Evolutionary conservation across 805 yeast genomes (phyloP).

Genomic region (Spathaspora girioi): DNA sequence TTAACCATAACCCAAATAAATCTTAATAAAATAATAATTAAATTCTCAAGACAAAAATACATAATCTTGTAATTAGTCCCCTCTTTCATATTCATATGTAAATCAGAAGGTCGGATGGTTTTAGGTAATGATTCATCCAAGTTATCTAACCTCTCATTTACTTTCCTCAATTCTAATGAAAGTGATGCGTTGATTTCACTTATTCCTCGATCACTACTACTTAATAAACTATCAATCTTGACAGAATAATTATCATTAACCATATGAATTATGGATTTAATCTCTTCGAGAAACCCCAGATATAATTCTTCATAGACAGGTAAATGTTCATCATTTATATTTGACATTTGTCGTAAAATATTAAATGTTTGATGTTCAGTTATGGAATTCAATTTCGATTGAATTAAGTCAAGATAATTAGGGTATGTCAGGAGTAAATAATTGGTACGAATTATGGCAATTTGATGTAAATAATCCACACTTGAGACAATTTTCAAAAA

Average conservation of each 20-base stretch:
- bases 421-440: constrained; percentile 21
- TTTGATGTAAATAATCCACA: constrained; percentile 14
- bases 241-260: constrained; percentile 45
- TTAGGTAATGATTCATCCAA: constrained; percentile 33
- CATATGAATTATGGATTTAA: constrained; percentile 30
- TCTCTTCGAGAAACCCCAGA: constrained; percentile 29
- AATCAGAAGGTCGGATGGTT: constrained; percentile 2
- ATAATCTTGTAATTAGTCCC: constrained; percentile 33
- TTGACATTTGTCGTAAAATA: constrained; percentile 11
- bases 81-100: constrained; percentile 10
- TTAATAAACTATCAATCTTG: constrained; percentile 56
- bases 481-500: constrained; percentile 6
- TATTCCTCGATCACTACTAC: constrained; percentile 62
- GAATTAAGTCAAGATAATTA: constrained; percentile 10
- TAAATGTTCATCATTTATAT: constrained; percentile 28
- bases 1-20: constrained; percentile 56
- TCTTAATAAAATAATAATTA: constrained; percentile 50
- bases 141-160: constrained; percentile 47
- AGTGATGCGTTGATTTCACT: constrained; percentile 73
- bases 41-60: constrained; percentile 47
- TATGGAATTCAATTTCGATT: constrained; percentile 14
- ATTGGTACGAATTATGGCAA: constrained; percentile 12
- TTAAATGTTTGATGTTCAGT: constrained; percentile 13
- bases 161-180: constrained; percentile 55
- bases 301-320: constrained; percentile 33